Evolutionary conservation across 2,329 filamentous ascomycete genomes (phyloP).

Genomic region (Daldinia sp.): DNA sequence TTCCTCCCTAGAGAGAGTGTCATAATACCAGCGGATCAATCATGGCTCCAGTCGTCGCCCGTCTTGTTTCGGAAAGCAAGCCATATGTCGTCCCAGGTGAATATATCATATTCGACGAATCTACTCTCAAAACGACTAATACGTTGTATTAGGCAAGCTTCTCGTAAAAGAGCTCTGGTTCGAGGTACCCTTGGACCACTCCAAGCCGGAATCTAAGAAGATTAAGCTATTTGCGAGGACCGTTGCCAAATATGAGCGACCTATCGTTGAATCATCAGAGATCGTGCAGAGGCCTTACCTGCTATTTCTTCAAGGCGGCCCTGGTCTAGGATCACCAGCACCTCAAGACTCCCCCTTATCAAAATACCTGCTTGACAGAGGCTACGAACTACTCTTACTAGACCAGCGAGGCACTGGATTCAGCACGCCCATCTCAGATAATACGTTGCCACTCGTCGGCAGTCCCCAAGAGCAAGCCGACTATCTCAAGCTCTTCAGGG

Average conservation of each 20-base stretch:
- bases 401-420: slow-evolving; percentile 91
- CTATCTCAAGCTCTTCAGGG: slow-evolving; percentile 85
- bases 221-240: slow-evolving; percentile 82
- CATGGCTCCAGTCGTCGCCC: slow-evolving; percentile 43
- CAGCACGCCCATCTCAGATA: slow-evolving; percentile 79
- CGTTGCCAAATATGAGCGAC: slow-evolving; percentile 71
- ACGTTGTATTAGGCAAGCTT: slow-evolving; percentile 67
- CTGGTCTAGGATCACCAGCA: slow-evolving; percentile 77
- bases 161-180: slow-evolving; percentile 85
- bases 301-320: slow-evolving; percentile 86
- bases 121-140: slow-evolving; percentile 15
- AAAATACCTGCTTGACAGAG: slow-evolving; percentile 74
- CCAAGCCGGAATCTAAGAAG: slow-evolving; percentile 64
- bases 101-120: not conserved
- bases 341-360: slow-evolving; percentile 79
- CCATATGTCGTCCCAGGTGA: slow-evolving; percentile 52
- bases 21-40: not conserved
- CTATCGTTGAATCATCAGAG: slow-evolving; percentile 58
- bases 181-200: slow-evolving; percentile 83
- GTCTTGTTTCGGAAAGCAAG: slow-evolving; percentile 49
- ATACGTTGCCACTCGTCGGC: slow-evolving; percentile 72
- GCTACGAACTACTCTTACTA: slow-evolving; percentile 86
- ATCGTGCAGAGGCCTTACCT: slow-evolving; percentile 62
- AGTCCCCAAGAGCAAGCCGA: slow-evolving; percentile 73
- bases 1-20: not conserved